Base-by-base conservation (phyloP, 805 yeast genomes). In the Suhomyces tanzawaensis region DNA sequence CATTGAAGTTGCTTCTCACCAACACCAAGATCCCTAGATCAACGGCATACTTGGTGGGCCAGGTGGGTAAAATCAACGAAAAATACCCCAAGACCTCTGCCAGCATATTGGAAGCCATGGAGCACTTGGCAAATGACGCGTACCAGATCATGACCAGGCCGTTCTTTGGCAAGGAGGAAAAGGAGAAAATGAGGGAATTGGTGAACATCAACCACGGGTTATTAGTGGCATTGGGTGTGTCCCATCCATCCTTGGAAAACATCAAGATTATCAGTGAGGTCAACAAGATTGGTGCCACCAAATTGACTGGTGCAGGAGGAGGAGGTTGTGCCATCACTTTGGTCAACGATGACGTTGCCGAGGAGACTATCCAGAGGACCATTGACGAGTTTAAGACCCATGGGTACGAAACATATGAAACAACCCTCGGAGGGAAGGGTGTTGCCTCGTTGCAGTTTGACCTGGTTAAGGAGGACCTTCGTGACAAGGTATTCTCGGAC, bases 231-330 rank as follows among this genome's bases (percentile, higher is more conserved):
- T 60, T 93, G 12, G 96, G 96, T 3, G 99, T 93, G 7, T 82
- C 95, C 17, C 99, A 93, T 59, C 95, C 97, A 7, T 72, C 83
- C n/a, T 69, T 93, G 41, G 99, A 93, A 57, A 68, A 71, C 35
- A 78, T 91, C 19, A 82, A 80, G 52, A 62, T 76, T 15, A 65
- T 78, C n/a, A 74, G 87, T 17, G 90, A 85, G 53, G 72, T 71
- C 35, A 51, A 77, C 40, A 57, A 67, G 3, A 60, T 93, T 13
- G 99, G 99, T 6, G 80, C 84, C 41, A 91, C 99, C 0, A 93
- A 93, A 59, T 73, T 93, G 38, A 93, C 99, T 0, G 99, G 99
- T 29, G 99, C 99, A 0, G 99, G 99, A 24, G 99, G 99, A 15
- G 99, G 99, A 35, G 99, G 99, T 2, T 93, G 99, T 69, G 95